phyloP scores from a whole-genome alignment of 2,329 filamentous ascomycete genomes.

The Rhexocercosporidium sp. region DNA sequence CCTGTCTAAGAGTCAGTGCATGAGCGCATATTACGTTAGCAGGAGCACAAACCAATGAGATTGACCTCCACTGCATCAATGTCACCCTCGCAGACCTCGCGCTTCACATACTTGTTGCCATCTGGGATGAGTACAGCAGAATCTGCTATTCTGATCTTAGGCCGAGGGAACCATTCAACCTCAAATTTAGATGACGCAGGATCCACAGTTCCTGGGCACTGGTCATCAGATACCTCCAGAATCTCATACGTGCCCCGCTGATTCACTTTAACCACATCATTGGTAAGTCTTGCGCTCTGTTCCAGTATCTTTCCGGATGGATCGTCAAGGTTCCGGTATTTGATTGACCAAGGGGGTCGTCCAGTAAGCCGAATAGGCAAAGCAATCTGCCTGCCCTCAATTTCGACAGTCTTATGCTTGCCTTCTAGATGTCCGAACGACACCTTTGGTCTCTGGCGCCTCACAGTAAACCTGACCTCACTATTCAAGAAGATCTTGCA shows the following conservation, averaged over 20 bases:
- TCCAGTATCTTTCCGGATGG: conserved; percentile 52
- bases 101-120: conserved; percentile 68
- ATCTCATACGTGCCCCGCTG: conserved; percentile 81
- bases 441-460: conserved; percentile 85
- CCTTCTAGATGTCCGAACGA: conserved; percentile 87
- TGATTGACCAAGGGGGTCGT: conserved; percentile 81
- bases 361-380: conserved; percentile 87
- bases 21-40: not conserved
- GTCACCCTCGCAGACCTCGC: conserved; percentile 91
- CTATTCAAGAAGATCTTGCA: conserved; percentile 88
- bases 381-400: conserved; percentile 76
- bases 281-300: conserved; percentile 55
- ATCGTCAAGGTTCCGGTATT: conserved; percentile 72
- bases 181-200: conserved; percentile 74
- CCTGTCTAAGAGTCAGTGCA: conserved; percentile 51
- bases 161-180: conserved; percentile 85
- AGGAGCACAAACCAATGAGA: conserved; percentile 66
- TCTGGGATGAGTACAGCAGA: conserved; percentile 64
- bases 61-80: conserved; percentile 86
- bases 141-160: conserved; percentile 70
- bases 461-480: conserved; percentile 82
- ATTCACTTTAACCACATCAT: conserved; percentile 71
- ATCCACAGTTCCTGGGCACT: conserved; percentile 84
- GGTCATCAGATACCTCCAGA: conserved; percentile 74
- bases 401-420: conserved; percentile 72